Conservation (phyloP, 352 stramenopile species). For the Phytophthora europaea region DNA sequence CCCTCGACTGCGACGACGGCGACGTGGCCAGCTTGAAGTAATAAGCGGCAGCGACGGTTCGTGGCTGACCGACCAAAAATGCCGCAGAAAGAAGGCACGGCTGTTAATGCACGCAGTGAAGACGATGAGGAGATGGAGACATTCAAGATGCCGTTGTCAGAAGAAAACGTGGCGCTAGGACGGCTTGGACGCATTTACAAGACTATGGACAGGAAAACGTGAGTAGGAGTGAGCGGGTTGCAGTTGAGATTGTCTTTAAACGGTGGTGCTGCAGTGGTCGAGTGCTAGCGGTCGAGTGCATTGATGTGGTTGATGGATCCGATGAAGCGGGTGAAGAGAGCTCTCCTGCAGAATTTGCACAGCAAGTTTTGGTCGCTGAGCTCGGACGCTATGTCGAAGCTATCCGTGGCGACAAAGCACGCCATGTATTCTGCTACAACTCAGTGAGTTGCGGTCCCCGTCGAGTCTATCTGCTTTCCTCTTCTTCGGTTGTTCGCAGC, state of each 20-base stretch:
- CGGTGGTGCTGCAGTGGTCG: constrained; percentile 24
- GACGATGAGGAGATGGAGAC: background rate
- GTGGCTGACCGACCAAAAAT: constrained; percentile 9
- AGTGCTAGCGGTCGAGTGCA: constrained; percentile 40
- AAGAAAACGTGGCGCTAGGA: constrained; percentile 39
- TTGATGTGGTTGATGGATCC: constrained; percentile 21
- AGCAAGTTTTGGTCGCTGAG: constrained; percentile 26
- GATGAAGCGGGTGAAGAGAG: background rate
- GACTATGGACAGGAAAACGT: constrained; percentile 44
- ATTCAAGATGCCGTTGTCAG: constrained; percentile 31
- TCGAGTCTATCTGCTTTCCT: constrained; percentile 30
- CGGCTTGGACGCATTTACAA: constrained; percentile 52
- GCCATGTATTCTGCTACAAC: constrained; percentile 39
- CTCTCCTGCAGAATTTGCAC: background rate
- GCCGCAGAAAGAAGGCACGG: constrained; percentile 8
- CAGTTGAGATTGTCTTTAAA: background rate
- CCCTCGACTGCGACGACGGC: background rate
- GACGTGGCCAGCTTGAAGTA: background rate
- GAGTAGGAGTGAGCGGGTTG: background rate
- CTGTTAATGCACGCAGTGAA: background rate
- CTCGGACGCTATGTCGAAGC: constrained; percentile 10
- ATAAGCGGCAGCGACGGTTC: constrained; percentile 23
- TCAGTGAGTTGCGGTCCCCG: constrained; percentile 20
- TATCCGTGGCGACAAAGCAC: constrained; percentile 1
- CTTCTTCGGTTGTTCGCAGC: constrained; percentile 25